phyloP scores from a whole-genome alignment of 1,139 yeast species.

The Magnusiomyces suaveolens region DNA sequence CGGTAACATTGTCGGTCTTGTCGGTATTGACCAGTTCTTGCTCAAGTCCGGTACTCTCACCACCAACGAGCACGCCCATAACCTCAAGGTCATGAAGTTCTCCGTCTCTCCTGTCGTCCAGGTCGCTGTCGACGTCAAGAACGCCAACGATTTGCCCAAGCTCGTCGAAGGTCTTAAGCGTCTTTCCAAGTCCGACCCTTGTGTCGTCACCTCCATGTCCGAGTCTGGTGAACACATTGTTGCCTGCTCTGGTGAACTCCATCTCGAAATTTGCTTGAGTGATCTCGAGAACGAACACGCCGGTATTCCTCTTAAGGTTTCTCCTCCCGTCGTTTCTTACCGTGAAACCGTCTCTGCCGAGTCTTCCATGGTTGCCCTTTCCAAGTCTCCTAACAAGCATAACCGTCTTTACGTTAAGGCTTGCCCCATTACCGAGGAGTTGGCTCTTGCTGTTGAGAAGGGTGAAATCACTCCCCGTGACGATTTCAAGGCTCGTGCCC shows the following conservation, averaged over 20 bases:
- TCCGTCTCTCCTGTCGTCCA: constrained; percentile 99
- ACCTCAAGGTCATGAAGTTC: constrained; percentile 99
- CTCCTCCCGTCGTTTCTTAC: constrained; percentile 97
- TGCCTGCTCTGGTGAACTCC: constrained; percentile 99
- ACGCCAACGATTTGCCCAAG: constrained; percentile 98
- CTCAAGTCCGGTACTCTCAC: constrained; percentile 99
- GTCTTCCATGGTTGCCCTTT: constrained; percentile 91
- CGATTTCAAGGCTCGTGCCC: constrained; percentile 98
- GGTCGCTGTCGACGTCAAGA: constrained; percentile 99
- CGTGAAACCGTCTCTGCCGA: constrained; percentile 95
- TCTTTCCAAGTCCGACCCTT: constrained; percentile 98
- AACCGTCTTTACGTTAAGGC: constrained; percentile 99
- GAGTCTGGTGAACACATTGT: constrained; percentile 99
- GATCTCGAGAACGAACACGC: constrained; percentile 99
- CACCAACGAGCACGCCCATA: constrained; percentile 94
- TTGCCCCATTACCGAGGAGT: constrained; percentile 92
- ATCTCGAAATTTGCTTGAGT: constrained; percentile 92
- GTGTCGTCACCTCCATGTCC: constrained; percentile 80
- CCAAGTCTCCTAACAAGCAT: constrained; percentile 99
- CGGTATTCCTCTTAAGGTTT: constrained; percentile 95
- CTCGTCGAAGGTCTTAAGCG: constrained; percentile 99
- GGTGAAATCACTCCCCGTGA: constrained; percentile 94
- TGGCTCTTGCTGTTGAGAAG: constrained; percentile 79
- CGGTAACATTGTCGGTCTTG: constrained; percentile 99
- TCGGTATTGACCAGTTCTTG: constrained; percentile 99